Conservation (phyloP, 2,329 filamentous ascomycete species). For the Fusarium sterilihyphosum region DNA sequence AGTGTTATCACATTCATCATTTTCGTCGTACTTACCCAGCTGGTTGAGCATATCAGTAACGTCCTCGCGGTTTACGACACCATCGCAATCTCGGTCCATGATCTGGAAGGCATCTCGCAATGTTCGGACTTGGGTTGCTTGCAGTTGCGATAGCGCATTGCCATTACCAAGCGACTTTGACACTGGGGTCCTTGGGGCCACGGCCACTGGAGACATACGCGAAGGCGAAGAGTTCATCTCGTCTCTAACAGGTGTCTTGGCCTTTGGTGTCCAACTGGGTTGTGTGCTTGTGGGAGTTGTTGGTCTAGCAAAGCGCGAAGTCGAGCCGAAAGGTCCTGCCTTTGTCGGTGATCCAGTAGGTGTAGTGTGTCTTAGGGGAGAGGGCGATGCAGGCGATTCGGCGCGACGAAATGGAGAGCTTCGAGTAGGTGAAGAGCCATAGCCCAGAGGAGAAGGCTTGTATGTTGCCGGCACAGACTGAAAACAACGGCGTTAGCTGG, state of each 20-base stretch:
- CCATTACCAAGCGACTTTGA: conserved; percentile 54
- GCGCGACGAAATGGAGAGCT: conserved; percentile 71
- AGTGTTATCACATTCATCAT: background rate
- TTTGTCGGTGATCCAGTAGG: conserved; percentile 71
- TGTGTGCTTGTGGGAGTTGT: conserved; percentile 50
- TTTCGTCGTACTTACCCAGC: conserved; percentile 65
- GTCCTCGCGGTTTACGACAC: conserved; percentile 82
- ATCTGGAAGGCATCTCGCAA: conserved; percentile 95
- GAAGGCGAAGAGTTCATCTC: conserved; percentile 42
- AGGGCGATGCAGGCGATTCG: conserved; percentile 73
- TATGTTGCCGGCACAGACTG: conserved; percentile 68
- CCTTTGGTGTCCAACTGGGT: conserved; percentile 51
- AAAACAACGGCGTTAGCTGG: conserved; percentile 44
- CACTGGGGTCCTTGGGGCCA: conserved; percentile 43
- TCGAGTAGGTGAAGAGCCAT: conserved; percentile 70
- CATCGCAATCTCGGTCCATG: conserved; percentile 88
- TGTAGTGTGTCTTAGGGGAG: conserved; percentile 70
- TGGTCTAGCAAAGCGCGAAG: conserved; percentile 52
- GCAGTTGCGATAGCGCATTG: conserved; percentile 75
- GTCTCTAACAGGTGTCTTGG: conserved; percentile 38
- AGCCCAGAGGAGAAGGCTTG: conserved; percentile 77
- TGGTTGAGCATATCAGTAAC: conserved; percentile 89
- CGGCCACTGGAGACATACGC: conserved; percentile 46
- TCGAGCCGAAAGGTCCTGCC: conserved; percentile 41
- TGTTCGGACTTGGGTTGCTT: conserved; percentile 83